Conservation (phyloP, 306 rosid genomes). For the Cicer chorassanicum region DNA sequence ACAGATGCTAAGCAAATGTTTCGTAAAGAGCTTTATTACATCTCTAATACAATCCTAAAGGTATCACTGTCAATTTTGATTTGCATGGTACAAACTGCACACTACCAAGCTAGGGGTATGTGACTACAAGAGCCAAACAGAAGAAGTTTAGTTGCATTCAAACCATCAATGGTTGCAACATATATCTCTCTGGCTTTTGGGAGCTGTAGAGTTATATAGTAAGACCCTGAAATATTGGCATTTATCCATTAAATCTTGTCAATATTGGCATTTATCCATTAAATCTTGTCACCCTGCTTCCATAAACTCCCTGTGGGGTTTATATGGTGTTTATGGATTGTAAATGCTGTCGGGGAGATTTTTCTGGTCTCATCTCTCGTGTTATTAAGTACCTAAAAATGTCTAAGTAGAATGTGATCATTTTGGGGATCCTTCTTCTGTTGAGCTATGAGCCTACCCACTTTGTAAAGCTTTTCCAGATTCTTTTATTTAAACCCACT, state of each 20-base stretch:
- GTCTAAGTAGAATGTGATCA: neutral
- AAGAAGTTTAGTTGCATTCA: neutral
- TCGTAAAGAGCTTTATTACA: neutral
- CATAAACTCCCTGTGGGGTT: neutral
- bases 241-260: neutral
- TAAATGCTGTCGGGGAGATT: neutral
- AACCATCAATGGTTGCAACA: neutral
- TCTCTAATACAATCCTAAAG: neutral
- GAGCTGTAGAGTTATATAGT: neutral
- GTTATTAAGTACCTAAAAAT: neutral
- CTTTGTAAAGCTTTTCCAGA: neutral
- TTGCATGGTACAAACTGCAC: neutral
- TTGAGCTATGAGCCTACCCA: neutral
- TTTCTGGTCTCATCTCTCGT: neutral
- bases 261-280: neutral
- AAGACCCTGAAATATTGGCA: neutral
- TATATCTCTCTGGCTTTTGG: neutral
- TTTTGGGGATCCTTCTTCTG: neutral
- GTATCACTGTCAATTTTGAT: neutral
- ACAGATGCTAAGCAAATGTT: neutral
- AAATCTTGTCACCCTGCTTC: neutral
- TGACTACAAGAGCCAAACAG: neutral
- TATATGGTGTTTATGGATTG: no score
- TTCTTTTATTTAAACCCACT: neutral
- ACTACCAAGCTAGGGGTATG: neutral